Percentiles rank a stretch among this genome's conserved stretches.
Evolutionary conservation across 1,284 basidiomycete genomes (phyloP).

Genomic region (Ganoderma lucidum): DNA sequence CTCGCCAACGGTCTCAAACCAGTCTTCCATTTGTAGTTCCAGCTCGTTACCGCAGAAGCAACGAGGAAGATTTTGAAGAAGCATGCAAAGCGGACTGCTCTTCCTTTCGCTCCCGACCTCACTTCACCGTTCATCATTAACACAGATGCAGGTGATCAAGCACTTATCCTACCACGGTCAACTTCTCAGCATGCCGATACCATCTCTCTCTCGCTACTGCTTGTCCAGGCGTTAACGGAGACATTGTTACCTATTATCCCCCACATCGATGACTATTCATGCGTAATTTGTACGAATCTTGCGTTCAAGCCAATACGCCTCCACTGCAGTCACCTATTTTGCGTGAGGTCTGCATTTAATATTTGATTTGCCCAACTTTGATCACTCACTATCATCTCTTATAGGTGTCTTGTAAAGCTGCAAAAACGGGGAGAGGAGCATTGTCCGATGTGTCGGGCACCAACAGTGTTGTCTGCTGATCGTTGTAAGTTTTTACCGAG

Average conservation of each 20-base stretch:
- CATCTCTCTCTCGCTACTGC: slow-evolving; percentile 72
- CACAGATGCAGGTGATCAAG: slow-evolving; percentile 16
- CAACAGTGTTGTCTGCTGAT: slow-evolving; percentile 80
- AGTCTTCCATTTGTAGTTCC: slow-evolving; percentile 57
- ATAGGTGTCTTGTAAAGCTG: slow-evolving; percentile 90
- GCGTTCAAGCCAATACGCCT: slow-evolving; percentile 92
- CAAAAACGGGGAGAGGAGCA: slow-evolving; percentile 83
- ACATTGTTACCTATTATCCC: slow-evolving; percentile 88
- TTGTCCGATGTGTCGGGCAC: slow-evolving; percentile 89
- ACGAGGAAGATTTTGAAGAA: slow-evolving; percentile 94
- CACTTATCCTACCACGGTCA: slow-evolving; percentile 24
- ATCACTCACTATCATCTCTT: background rate
- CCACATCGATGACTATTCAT: slow-evolving; percentile 81
- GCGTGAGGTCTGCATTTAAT: slow-evolving; percentile 63
- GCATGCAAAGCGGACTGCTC: slow-evolving; percentile 87
- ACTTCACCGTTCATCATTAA: slow-evolving; percentile 36
- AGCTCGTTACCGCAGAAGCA: slow-evolving; percentile 89
- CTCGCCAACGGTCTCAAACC: background rate
- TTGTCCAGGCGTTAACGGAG: slow-evolving; percentile 88
- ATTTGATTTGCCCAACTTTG: background rate
- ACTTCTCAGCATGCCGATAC: slow-evolving; percentile 16
- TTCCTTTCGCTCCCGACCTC: slow-evolving; percentile 55
- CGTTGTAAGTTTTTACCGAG: slow-evolving; percentile 58
- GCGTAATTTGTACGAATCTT: slow-evolving; percentile 82
- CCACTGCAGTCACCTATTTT: slow-evolving; percentile 90